Base-by-base conservation (phyloP, 2,329 filamentous ascomycete genomes). In the Cladophialophora exuberans region DNA sequence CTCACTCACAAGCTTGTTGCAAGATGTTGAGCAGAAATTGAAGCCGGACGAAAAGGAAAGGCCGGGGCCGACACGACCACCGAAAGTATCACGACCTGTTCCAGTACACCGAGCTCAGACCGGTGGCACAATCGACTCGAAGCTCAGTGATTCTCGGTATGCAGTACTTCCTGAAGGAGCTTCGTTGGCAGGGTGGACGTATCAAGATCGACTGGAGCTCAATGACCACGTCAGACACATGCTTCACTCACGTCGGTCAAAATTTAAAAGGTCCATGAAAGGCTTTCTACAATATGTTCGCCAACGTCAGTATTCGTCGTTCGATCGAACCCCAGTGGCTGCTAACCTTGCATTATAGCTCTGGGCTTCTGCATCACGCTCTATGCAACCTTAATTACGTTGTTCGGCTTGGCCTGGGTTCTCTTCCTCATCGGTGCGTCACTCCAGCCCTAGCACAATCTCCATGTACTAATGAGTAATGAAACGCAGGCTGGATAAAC, bases 361-460 rank as follows among this genome's bases (percentile, higher is more conserved):
- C 44, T 47, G 28, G 44, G 44, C 44, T 47, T 47, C 44, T 47
- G 44, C 44, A 47, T 47, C 44, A 47, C 44, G 1, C 44, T 47
- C 10, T 47, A 47, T 25, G 44, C 44, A 2, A 47, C 44, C 9
- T 36, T 47, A 18, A 47, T 47, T 30, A 47, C 44, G 30, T 30
- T 47, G 6, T 47, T 47, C 25, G 44, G 44, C 30, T 35, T 47
- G 44, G 44, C 44, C 30, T 47, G 44, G 44, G 44, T 47, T 47
- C 44, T 47, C 28, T 47, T 47, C 44, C 44, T 47, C 30, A 47
- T 47, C 44, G 44, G 44, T 47, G 35, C 44, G 44, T n/a, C 28
- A 13, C 22, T 6, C 2, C 4, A 46, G 17, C 18, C 17, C 43
- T 23, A 15, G 5, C 26, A 13, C n/a, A 25, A 36, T 25, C 18